Evolutionary conservation across 2,329 filamentous ascomycete species (phyloP).

Genomic region (Diaporthe ampelina): DNA sequence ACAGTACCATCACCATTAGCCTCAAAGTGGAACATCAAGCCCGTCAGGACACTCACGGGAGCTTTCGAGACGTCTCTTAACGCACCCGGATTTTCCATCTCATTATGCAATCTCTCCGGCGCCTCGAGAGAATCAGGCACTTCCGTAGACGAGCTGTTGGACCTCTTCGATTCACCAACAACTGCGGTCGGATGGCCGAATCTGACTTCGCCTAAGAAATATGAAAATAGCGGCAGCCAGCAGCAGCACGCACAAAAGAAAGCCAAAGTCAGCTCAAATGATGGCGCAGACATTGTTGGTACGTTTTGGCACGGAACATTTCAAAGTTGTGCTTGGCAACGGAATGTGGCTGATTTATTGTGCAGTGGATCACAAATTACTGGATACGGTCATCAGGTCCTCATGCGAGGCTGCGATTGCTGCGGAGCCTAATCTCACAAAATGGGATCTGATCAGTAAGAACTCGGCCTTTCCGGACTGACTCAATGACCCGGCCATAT

Average conservation of each 20-base stretch:
- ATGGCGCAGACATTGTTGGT: slow-evolving; percentile 27
- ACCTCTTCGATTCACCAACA: slow-evolving; percentile 63
- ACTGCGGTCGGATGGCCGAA: slow-evolving; percentile 66
- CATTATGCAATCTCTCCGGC: slow-evolving; percentile 63
- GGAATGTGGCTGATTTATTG: not conserved
- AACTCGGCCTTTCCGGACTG: rapidly evolving
- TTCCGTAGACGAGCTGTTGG: slow-evolving; percentile 55
- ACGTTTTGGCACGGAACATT: not conserved
- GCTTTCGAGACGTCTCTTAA: slow-evolving; percentile 68
- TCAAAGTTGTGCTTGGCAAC: not conserved
- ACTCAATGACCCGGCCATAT: not conserved
- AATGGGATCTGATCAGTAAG: slow-evolving; percentile 51
- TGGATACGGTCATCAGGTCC: slow-evolving; percentile 16
- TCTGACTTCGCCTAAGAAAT: slow-evolving; percentile 19
- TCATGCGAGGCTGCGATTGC: slow-evolving; percentile 52
- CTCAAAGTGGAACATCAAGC: slow-evolving; percentile 61
- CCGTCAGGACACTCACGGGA: slow-evolving; percentile 60
- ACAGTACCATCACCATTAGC: slow-evolving; percentile 6
- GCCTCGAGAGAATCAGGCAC: slow-evolving; percentile 47
- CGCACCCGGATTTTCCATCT: slow-evolving; percentile 69
- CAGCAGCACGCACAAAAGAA: not conserved
- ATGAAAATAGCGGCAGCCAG: not conserved
- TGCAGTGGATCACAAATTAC: slow-evolving; percentile 26
- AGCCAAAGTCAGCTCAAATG: slow-evolving; percentile 7
- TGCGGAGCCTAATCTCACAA: slow-evolving; percentile 50